Evolutionary conservation across 768 basidiomycete species (phyloP).

Genomic region (Pulveroboletus sp.): DNA sequence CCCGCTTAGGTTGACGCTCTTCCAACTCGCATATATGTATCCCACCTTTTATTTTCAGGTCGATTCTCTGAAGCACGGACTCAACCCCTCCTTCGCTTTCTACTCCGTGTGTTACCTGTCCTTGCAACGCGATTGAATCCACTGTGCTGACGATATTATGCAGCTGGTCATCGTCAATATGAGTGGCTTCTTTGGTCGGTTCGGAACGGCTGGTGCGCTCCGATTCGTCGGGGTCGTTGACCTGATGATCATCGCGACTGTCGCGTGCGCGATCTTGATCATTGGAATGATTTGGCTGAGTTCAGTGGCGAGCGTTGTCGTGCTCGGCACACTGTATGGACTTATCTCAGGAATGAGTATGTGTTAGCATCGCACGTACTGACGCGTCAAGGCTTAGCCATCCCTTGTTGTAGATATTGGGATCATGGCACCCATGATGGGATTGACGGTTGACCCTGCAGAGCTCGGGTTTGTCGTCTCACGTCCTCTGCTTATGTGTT

Average conservation of each 20-base stretch:
- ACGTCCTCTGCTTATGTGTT: too few species aligned
- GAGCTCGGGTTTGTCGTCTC: conserved; percentile 46
- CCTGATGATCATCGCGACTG: conserved; percentile 34
- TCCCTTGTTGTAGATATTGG: conserved; percentile 30
- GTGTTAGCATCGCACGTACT: conserved; percentile 5
- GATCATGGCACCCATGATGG: conserved; percentile 42
- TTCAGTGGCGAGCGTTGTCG: conserved; percentile 35
- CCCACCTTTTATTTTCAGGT: conserved; percentile 60
- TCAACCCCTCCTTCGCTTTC: conserved; percentile 45
- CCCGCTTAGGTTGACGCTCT: conserved; percentile 20
- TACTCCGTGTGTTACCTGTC: conserved; percentile 29
- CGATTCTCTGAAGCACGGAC: conserved; percentile 47
- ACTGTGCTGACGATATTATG: neutral
- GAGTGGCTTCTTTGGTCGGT: conserved; percentile 45
- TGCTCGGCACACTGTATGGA: conserved; percentile 45
- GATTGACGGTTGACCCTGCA: conserved; percentile 41
- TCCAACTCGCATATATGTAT: conserved; percentile 42
- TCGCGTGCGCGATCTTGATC: conserved; percentile 35
- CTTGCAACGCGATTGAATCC: neutral
- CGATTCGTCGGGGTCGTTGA: conserved; percentile 42
- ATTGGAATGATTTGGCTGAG: conserved; percentile 41
- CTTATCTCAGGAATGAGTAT: conserved; percentile 45
- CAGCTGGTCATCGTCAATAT: conserved; percentile 41
- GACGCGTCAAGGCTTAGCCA: neutral
- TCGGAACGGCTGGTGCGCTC: conserved; percentile 39